phyloP scores from a whole-genome alignment of 768 basidiomycete genomes.

The Pilatotrama ljubarskyi region DNA sequence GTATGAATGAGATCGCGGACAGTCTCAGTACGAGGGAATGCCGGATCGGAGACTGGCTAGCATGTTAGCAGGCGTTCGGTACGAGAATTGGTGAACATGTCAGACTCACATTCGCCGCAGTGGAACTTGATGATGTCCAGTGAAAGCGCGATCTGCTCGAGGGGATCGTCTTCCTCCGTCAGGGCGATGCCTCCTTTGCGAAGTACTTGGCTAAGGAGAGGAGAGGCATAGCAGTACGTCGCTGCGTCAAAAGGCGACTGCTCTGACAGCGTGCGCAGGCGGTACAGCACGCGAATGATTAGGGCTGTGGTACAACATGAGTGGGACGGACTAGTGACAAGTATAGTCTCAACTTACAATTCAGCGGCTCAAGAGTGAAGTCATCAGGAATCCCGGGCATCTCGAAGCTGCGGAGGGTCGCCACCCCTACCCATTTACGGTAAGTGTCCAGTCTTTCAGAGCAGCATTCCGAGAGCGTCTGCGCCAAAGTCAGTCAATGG shows the following conservation, averaged over 20 bases:
- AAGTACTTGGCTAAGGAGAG: constrained; percentile 71
- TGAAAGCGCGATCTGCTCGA: constrained; percentile 79
- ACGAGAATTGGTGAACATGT: no score
- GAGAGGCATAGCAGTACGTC: constrained; percentile 80
- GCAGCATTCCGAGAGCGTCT: constrained; percentile 71
- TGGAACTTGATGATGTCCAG: constrained; percentile 72
- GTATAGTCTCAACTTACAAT: constrained; percentile 41
- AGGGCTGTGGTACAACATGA: constrained; percentile 49
- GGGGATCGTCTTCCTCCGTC: constrained; percentile 68
- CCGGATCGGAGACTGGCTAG: constrained; percentile 58
- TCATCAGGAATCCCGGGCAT: constrained; percentile 70
- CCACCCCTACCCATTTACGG: constrained; percentile 76
- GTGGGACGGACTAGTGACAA: background rate
- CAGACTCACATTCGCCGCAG: constrained; percentile 72
- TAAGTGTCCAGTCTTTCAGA: constrained; percentile 73
- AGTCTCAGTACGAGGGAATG: constrained; percentile 73
- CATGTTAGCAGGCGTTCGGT: background rate
- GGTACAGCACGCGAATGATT: constrained; percentile 82
- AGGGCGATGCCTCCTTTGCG: constrained; percentile 65
- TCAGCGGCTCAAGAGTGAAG: constrained; percentile 68
- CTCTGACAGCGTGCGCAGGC: constrained; percentile 78
- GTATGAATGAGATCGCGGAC: constrained; percentile 71
- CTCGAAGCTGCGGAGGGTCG: constrained; percentile 74
- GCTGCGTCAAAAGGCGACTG: constrained; percentile 81
- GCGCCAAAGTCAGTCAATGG: background rate